Percentiles rank a stretch among this genome's conserved stretches.
Evolutionary conservation across 164 flowering plant species (phyloP).

Genomic region (Brasenia schreberi): DNA sequence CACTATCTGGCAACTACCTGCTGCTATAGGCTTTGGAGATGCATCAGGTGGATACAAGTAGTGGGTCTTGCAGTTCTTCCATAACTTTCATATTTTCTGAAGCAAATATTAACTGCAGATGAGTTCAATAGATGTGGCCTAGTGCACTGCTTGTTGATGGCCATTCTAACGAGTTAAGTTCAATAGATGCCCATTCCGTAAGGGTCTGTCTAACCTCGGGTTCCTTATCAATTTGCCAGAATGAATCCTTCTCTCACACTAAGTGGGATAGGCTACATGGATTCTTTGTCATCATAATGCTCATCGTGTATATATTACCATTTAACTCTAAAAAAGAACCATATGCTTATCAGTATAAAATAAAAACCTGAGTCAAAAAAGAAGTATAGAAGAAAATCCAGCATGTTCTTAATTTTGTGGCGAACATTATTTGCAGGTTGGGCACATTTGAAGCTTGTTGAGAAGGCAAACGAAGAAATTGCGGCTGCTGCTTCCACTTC

Average conservation of each 20-base stretch:
- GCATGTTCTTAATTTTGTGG: not conserved
- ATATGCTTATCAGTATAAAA: not conserved
- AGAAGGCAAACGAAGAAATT: slow-evolving; percentile 57
- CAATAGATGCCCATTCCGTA: too few relatives aligned
- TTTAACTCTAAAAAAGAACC: not conserved
- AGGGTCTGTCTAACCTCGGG: too few relatives aligned
- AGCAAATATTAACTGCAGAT: not conserved
- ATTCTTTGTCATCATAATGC: not conserved
- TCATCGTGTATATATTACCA: not conserved
- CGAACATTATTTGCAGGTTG: slow-evolving; percentile 34
- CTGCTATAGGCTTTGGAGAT: not conserved
- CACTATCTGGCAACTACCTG: too few relatives aligned
- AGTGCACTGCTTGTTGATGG: too few relatives aligned
- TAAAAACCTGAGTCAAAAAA: too few relatives aligned
- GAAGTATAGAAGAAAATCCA: too few relatives aligned
- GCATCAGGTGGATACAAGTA: not conserved
- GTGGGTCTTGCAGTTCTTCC: not conserved
- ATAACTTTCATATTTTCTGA: too few relatives aligned
- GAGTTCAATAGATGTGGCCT: not conserved
- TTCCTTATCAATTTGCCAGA: too few relatives aligned
- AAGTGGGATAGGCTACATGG: not conserved
- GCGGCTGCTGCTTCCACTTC: slow-evolving; percentile 10
- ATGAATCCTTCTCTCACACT: too few relatives aligned
- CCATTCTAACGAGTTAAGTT: not conserved
- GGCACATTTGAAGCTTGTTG: slow-evolving; percentile 71